A percentile compares a stretch with the other conserved stretches of the same genome.
phyloP scores from a whole-genome alignment of 352 stramenopile genomes.

The Globisporangium cystogenes region DNA sequence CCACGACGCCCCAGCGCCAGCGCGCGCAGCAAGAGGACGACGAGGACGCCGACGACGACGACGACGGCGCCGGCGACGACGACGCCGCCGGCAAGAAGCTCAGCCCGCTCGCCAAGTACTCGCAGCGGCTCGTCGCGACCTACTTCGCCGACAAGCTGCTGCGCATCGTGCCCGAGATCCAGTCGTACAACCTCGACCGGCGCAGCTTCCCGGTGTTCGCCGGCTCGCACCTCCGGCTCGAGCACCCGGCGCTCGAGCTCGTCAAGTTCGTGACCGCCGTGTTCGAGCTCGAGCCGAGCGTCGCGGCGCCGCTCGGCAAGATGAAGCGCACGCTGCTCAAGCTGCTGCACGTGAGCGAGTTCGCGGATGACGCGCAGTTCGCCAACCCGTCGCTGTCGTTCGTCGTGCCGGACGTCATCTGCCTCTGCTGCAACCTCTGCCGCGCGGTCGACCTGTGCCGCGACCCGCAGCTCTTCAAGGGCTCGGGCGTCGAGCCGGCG shows the following conservation, averaged over 20 bases:
- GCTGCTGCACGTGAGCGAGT: conserved; percentile 70
- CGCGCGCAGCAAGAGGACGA: conserved; percentile 7
- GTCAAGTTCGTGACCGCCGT: conserved; percentile 95
- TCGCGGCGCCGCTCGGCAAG: conserved; percentile 88
- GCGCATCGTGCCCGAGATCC: conserved; percentile 69
- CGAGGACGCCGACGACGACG: conserved; percentile 19
- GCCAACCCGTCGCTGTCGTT: conserved; percentile 93
- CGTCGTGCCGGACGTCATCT: conserved; percentile 97
- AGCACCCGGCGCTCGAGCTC: conserved; percentile 94
- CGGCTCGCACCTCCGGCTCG: conserved; percentile 76
- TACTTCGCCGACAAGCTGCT: conserved; percentile 82
- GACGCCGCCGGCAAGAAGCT: conserved; percentile 36
- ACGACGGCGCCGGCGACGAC: conserved; percentile 32
- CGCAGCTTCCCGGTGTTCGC: conserved; percentile 80
- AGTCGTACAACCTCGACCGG: conserved; percentile 55
- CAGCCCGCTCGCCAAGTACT: conserved; percentile 61
- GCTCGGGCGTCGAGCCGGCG: conserved; percentile 28
- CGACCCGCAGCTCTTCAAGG: conserved; percentile 87
- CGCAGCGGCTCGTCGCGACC: conserved; percentile 55
- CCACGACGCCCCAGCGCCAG: not conserved
- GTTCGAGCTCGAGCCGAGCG: conserved; percentile 89
- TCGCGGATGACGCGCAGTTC: conserved; percentile 84
- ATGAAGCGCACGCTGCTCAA: conserved; percentile 91
- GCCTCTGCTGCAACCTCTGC: conserved; percentile 93
- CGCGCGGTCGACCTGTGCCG: conserved; percentile 96